These are phyloP conservation scores for Ganoderma meredithae DNA, from an alignment of 1,284 basidiomycete species.

Conservation along the genomic window DNA sequence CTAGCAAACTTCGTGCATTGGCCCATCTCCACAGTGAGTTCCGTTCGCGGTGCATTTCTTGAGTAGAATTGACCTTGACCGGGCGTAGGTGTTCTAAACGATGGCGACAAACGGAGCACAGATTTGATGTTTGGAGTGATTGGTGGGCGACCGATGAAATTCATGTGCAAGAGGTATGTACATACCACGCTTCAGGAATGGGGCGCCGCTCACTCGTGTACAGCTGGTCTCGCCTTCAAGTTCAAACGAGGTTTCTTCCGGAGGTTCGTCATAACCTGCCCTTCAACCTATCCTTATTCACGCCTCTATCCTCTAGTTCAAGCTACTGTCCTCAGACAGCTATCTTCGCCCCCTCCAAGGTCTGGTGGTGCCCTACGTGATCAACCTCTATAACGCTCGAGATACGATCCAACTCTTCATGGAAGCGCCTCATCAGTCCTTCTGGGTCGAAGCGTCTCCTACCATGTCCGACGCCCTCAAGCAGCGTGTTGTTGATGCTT, in stretches of 20 bases:
- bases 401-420: slow-evolving; percentile 50
- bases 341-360: slow-evolving; percentile 63
- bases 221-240: slow-evolving; percentile 1
- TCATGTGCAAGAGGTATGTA: slow-evolving; percentile 56
- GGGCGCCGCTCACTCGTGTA: too few species aligned
- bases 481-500: slow-evolving; percentile 31
- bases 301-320: slow-evolving; percentile 39
- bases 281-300: background rate
- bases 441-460: slow-evolving; percentile 38
- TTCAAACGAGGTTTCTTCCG: background rate
- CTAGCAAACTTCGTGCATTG: background rate
- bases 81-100: background rate
- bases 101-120: slow-evolving; percentile 40
- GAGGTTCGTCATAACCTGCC: slow-evolving; percentile 5
- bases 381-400: slow-evolving; percentile 53
- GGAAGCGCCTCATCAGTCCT: slow-evolving; percentile 34
- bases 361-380: slow-evolving; percentile 57
- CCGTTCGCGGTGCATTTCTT: too few species aligned
- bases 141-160: slow-evolving; percentile 46
- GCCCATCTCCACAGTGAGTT: background rate
- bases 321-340: slow-evolving; percentile 50
- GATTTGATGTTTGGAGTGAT: slow-evolving; percentile 32
- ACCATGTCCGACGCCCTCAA: slow-evolving; percentile 37
- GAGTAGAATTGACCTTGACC: background rate
- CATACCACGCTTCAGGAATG: background rate